Percentiles rank a stretch among this genome's conserved stretches.
Conservation (phyloP, 345 rosid genomes). For the Populus simonii region DNA sequence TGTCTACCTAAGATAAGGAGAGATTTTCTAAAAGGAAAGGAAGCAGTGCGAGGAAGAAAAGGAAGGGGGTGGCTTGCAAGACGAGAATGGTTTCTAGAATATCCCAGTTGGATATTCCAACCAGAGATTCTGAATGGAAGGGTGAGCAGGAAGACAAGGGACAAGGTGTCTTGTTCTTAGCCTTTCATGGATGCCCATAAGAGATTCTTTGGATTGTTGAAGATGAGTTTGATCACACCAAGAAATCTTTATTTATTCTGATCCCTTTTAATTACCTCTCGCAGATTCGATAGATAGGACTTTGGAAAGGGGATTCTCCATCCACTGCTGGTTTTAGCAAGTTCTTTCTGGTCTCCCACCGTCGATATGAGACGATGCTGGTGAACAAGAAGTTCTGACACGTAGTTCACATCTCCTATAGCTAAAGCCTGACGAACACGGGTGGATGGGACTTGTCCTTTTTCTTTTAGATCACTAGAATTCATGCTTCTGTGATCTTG, state of each 20-base stretch:
- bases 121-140: background rate
- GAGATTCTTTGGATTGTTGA: too few relatives aligned
- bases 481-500: constrained; percentile 38
- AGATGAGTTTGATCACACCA: too few relatives aligned
- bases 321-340: constrained; percentile 22
- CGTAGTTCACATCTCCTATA: constrained; percentile 68
- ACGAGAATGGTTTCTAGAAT: background rate
- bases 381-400: constrained; percentile 83
- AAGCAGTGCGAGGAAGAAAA: too few relatives aligned
- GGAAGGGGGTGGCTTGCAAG: background rate
- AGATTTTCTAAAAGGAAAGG: too few relatives aligned
- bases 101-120: background rate
- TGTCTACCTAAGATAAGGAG: too few relatives aligned
- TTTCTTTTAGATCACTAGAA: constrained; percentile 54
- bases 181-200: background rate
- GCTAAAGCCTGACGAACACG: constrained; percentile 91
- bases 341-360: constrained; percentile 32
- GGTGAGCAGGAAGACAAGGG: too few relatives aligned
- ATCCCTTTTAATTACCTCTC: too few relatives aligned
- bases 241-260: too few relatives aligned
- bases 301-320: constrained; percentile 48
- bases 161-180: background rate
- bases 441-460: constrained; percentile 92
- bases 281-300: constrained; percentile 61
- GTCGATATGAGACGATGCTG: constrained; percentile 63